These are phyloP conservation scores for Polytrichum commune DNA, from an alignment of 225 moss, liverwort and hornwort species.

Conservation along the genomic window DNA sequence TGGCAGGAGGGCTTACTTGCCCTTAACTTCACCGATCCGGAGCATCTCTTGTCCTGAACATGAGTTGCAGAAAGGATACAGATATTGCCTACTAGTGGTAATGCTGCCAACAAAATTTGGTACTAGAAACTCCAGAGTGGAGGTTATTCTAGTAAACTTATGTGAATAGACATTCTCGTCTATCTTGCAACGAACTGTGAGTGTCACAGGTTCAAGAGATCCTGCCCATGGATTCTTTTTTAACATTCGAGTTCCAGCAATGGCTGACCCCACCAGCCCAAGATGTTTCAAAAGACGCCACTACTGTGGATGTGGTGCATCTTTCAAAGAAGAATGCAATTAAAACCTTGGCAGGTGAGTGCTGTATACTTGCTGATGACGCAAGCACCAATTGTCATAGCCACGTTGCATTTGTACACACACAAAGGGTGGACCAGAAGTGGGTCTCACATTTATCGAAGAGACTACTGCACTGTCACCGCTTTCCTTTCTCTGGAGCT, in stretches of 20 bases:
- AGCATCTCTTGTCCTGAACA: background rate
- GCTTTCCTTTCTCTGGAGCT: slow-evolving; percentile 11
- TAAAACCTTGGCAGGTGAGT: background rate
- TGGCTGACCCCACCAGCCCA: no score
- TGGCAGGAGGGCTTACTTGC: background rate
- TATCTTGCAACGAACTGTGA: no score
- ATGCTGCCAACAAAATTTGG: background rate
- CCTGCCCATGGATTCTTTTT: no score
- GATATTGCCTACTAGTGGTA: no score
- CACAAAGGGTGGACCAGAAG: slow-evolving; percentile 3
- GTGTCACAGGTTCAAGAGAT: no score
- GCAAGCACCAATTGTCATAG: slow-evolving; percentile 7
- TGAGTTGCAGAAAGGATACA: background rate
- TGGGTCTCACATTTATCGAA: slow-evolving; percentile 3
- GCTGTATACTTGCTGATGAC: background rate
- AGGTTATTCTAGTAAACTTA: background rate
- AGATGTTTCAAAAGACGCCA: no score
- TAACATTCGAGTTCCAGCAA: no score
- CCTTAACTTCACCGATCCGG: background rate
- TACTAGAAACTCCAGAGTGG: background rate
- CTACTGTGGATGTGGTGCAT: no score
- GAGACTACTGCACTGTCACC: slow-evolving; percentile 9
- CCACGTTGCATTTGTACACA: slow-evolving; percentile 5
- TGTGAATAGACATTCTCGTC: background rate
- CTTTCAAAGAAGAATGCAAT: background rate